These are phyloP conservation scores for Fusarium illudens DNA, from an alignment of 2,329 filamentous ascomycete genomes.

Conservation along the genomic window DNA sequence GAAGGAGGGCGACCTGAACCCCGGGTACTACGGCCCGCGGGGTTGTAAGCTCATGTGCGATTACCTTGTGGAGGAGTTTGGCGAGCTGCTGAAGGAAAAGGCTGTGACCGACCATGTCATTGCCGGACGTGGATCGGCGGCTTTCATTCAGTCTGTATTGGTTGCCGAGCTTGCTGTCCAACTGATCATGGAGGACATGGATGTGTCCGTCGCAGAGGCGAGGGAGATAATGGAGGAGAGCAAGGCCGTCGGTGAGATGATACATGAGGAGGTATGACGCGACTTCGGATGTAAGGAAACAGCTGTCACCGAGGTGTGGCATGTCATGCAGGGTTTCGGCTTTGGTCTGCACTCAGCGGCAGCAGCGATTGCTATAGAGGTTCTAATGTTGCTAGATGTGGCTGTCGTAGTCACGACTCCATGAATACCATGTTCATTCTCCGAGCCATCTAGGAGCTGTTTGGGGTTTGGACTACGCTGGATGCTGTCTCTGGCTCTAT, in stretches of 20 bases:
- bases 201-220: constrained; percentile 53
- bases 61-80: constrained; percentile 69
- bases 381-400: not conserved
- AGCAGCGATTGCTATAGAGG: not conserved
- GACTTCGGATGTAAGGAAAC: not conserved
- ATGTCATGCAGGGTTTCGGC: constrained; percentile 2
- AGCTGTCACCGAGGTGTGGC: not conserved
- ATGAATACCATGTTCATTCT: not conserved
- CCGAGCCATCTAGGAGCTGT: not conserved
- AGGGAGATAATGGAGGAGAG: constrained; percentile 71
- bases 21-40: constrained; percentile 84
- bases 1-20: constrained; percentile 67
- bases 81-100: constrained; percentile 65
- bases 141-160: constrained; percentile 77
- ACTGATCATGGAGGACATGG: constrained; percentile 66
- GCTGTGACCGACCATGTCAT: constrained; percentile 72
- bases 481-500: not conserved
- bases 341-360: not conserved
- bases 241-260: constrained; percentile 69
- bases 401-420: not conserved
- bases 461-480: constrained; percentile 46
- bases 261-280: constrained; percentile 66
- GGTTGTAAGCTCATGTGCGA: constrained; percentile 78
- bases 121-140: constrained; percentile 70
- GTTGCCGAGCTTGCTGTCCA: constrained; percentile 73